A percentile compares a stretch with the other conserved stretches of the same genome.
Conservation (phyloP, 495 filamentous ascomycete species). For the Paragyromitra xinjiangensis region DNA sequence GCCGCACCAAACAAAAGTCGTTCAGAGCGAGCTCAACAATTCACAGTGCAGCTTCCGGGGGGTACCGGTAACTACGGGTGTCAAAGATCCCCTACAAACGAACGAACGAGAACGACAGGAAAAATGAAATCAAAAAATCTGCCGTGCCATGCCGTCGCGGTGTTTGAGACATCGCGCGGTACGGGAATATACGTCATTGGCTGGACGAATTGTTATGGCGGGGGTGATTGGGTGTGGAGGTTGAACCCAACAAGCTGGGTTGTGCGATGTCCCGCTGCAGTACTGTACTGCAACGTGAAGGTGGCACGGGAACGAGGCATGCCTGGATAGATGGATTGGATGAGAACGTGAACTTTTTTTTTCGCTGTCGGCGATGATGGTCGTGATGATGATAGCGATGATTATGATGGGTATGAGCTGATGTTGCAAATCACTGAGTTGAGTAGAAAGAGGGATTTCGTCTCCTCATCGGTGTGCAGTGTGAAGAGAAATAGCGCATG, state of each 20-base stretch:
- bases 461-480: background rate
- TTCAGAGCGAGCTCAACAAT: conserved; percentile 21
- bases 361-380: conserved; percentile 16
- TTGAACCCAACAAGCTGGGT: conserved; percentile 49
- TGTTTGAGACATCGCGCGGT: conserved; percentile 42
- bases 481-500: conserved; percentile 4
- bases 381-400: conserved; percentile 2
- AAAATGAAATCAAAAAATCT: conserved; percentile 23
- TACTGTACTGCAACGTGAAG: conserved; percentile 20
- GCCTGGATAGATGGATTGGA: conserved; percentile 21
- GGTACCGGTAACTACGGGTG: conserved; percentile 13
- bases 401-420: conserved; percentile 13
- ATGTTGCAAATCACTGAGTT: conserved; percentile 15
- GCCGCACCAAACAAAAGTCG: conserved; percentile 35
- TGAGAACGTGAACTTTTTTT: conserved; percentile 21
- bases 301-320: conserved; percentile 46
- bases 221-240: conserved; percentile 14
- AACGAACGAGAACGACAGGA: background rate
- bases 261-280: conserved; percentile 50
- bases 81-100: conserved; percentile 22
- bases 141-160: conserved; percentile 46
- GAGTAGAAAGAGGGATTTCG: conserved; percentile 10
- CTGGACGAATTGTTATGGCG: conserved; percentile 13
- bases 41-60: conserved; percentile 28
- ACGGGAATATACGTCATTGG: conserved; percentile 51